Evolutionary conservation across 345 rosid genomes (phyloP), one percentile per base, ranked within the genome.

Genomic region (Salix purpurea): DNA sequence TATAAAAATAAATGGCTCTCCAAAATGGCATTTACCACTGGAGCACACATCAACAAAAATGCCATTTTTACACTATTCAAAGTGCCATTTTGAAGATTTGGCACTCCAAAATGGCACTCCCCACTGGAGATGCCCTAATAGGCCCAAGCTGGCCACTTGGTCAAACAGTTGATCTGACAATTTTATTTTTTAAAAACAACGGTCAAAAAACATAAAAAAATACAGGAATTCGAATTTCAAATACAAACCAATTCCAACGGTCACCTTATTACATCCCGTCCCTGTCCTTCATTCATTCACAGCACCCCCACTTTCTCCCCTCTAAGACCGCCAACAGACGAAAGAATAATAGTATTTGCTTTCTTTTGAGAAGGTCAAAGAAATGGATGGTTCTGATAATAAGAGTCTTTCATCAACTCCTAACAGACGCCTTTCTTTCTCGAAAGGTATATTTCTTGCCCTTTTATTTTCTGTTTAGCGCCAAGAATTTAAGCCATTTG

Each of bases 321-420:
- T 16, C 11, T 23, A 23, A 21, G 23, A 21, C 40, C 26, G 4
- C 14, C 13, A 10, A 36, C 44, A 36, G 9, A 61, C 26, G 34
- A 24, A 61, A 61, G 30, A 19, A 60, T 21, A 24, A 61, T 6
- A 61, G 30, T 61, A 19, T 28, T 24, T 61, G 24, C 4, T 28
- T 65, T 26, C 39, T 12, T 65, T 30, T 65, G 6, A 7, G 28
- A 28, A 16, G 6, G 62, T 58, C 69, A 24, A 42, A 69, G 54
- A 65, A 73, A 84, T 82, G 86, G 77, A 82, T 44, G 62, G 69
- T 50, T 70, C 81, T 13, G 70, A 54, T 37, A 52, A 16, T 52
- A 71, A 34, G 40, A 26, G 28, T 40, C 4, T 32, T 56, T 76
- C 83, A 11, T 71, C 82, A 39, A 32, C 36, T 23, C 5, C 74